phyloP scores from a whole-genome alignment of 768 basidiomycete species.

The Pleurotus giganteus region DNA sequence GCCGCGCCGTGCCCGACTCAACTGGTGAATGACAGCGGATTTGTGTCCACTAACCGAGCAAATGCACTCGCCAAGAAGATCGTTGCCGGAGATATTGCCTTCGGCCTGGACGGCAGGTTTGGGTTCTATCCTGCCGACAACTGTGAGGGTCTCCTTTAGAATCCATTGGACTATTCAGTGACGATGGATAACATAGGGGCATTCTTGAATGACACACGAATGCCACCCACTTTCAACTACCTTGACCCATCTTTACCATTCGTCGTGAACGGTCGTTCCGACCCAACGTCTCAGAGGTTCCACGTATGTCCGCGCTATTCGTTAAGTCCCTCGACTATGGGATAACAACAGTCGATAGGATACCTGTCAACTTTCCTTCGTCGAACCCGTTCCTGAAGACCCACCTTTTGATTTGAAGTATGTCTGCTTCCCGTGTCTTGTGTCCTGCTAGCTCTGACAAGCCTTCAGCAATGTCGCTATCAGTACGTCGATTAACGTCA shows the following conservation, averaged over 20 bases:
- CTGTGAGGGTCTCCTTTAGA: slow-evolving; percentile 32
- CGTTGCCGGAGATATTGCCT: slow-evolving; percentile 46
- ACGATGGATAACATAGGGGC: slow-evolving; percentile 30
- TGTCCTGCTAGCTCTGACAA: neutral
- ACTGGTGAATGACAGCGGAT: slow-evolving; percentile 39
- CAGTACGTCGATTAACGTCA: slow-evolving; percentile 24
- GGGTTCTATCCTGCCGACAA: slow-evolving; percentile 51
- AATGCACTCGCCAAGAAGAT: slow-evolving; percentile 61
- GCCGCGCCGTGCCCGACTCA: too few relatives aligned
- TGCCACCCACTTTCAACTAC: slow-evolving; percentile 40
- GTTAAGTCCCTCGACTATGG: slow-evolving; percentile 3
- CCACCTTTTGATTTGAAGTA: slow-evolving; percentile 39
- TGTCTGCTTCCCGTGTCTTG: neutral
- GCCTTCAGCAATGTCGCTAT: slow-evolving; percentile 41
- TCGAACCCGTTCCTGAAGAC: slow-evolving; percentile 24
- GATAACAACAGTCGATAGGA: slow-evolving; percentile 26
- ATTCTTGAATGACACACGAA: slow-evolving; percentile 43
- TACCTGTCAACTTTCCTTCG: slow-evolving; percentile 38
- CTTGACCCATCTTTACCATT: slow-evolving; percentile 39
- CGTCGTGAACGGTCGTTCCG: slow-evolving; percentile 39
- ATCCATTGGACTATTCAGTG: neutral
- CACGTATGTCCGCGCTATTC: slow-evolving; percentile 31
- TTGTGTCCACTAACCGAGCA: slow-evolving; percentile 51
- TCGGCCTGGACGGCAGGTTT: slow-evolving; percentile 32
- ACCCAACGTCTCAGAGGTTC: slow-evolving; percentile 48